phyloP scores from a whole-genome alignment of 2,329 filamentous ascomycete species.

The Curvularia sp. region DNA sequence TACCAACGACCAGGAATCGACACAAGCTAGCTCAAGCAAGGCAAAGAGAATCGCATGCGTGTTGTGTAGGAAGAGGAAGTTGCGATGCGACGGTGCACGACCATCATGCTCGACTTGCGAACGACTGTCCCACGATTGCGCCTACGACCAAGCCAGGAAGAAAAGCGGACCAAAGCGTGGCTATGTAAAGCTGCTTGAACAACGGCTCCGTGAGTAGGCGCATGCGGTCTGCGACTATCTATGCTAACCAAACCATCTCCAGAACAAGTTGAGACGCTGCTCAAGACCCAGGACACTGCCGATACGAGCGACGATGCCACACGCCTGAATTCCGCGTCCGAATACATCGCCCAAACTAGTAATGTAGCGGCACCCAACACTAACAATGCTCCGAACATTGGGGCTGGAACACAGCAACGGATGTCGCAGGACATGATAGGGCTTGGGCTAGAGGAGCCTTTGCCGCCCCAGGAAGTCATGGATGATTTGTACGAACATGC shows the following conservation, averaged over 20 bases:
- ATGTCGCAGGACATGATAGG: conserved; percentile 88
- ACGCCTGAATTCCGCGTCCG: conserved; percentile 35
- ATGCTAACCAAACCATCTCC: conserved; percentile 26
- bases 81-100: conserved; percentile 84
- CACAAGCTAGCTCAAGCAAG: conserved; percentile 54
- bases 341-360: conserved; percentile 44
- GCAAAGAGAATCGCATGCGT: conserved; percentile 93
- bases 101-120: conserved; percentile 90
- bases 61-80: conserved; percentile 89
- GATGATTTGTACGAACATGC: conserved; percentile 74
- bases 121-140: conserved; percentile 83
- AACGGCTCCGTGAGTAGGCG: conserved; percentile 76
- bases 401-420: conserved; percentile 32
- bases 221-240: conserved; percentile 4
- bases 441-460: conserved; percentile 79
- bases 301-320: conserved; percentile 39
- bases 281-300: conserved; percentile 76
- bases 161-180: conserved; percentile 95
- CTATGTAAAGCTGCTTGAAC: conserved; percentile 93
- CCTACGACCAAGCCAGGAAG: conserved; percentile 89
- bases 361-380: conserved; percentile 33
- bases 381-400: conserved; percentile 28
- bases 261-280: conserved; percentile 92
- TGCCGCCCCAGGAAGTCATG: conserved; percentile 80
- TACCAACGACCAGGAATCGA: conserved; percentile 52